Evolutionary conservation across 768 basidiomycete species (phyloP), one percentile per base, ranked within the genome.

Genomic region (Asterophora parasitica): DNA sequence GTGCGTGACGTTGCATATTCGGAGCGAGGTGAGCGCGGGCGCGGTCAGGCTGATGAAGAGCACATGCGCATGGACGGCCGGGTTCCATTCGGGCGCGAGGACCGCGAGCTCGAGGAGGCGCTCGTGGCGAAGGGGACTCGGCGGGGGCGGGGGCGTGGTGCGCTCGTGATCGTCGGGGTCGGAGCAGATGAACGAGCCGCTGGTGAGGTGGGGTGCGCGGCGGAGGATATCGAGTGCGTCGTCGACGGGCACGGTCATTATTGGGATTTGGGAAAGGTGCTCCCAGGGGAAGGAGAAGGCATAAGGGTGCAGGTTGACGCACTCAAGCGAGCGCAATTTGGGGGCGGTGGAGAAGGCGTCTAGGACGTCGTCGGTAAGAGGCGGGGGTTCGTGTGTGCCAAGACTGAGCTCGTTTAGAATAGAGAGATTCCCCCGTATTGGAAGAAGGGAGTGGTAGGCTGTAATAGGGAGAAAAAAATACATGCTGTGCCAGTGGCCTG

Each of bases 1-100:
- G 33, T 64, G 62, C 42, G 61, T 63, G 38, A 72, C 52, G 48
- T 72, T 73, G 53, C 69, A 71, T 40, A 72, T 70, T 13, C 63
- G 65, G 27, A 73, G 67, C 6, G 61, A 61, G 17, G 65, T 61
- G 19, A 73, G 65, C 31, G 58, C 57, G 16, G 71, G 70, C 10
- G 67, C 54, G 35, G 60, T 61, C 36, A 73, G 60, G 34, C 60
- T 62, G 1, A 61, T 62, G 57, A 73, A 71, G 31, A 71, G 61
- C 7, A 58, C 57, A n/a, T 59, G 50, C 19, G 69, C 63, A 32
- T 70, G 68, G 39, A 70, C 59, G 23, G 44, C 43, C 50, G 70
- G 64, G 55, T 68, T 65, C 59, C 62, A 67, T 1, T 61, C 59
- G 7, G 69, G 62, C 9, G 70, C 65, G 52, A 71, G 64, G 43